Evolutionary conservation across 139 green algal genomes (phyloP).

Genomic region (Diplosphaera chodatii): DNA sequence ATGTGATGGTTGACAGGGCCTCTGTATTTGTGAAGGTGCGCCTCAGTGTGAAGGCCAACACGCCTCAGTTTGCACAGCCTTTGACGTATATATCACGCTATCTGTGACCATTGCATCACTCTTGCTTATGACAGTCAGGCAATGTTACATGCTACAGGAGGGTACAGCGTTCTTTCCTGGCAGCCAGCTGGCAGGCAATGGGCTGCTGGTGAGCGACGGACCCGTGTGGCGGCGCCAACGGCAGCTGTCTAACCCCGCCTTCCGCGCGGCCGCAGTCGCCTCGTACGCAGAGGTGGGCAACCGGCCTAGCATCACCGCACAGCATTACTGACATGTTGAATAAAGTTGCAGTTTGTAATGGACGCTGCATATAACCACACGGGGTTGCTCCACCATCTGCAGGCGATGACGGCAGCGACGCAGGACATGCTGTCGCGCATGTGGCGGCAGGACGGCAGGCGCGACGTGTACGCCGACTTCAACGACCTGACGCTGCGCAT

Average conservation of each 20-base stretch:
- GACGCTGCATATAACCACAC: too few species aligned
- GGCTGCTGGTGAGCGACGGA: conserved; percentile 77
- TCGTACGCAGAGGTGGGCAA: conserved; percentile 27
- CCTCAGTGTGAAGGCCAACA: neutral
- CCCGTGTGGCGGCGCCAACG: conserved; percentile 72
- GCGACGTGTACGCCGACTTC: conserved; percentile 74
- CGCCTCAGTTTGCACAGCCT: too few species aligned
- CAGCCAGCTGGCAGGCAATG: conserved; percentile 71
- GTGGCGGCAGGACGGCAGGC: conserved; percentile 24
- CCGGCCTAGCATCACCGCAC: too few species aligned
- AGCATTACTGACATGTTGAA: too few species aligned
- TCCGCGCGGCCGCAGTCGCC: conserved; percentile 63
- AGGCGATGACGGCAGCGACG: conserved; percentile 25
- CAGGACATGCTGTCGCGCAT: conserved; percentile 10
- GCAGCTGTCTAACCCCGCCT: conserved; percentile 77
- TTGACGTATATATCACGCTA: too few species aligned
- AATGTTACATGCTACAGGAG: conserved; percentile 28
- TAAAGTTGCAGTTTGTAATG: too few species aligned
- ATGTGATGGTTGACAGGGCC: conserved; percentile 30
- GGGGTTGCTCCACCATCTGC: neutral
- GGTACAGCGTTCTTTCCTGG: conserved; percentile 90
- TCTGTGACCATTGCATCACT: neutral
- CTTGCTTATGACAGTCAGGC: conserved; percentile 37
- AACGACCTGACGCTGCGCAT: conserved; percentile 80
- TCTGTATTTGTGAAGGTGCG: conserved; percentile 25